Evolutionary conservation across 306 rosid genomes (phyloP).

Genomic region (Sindora glabra): DNA sequence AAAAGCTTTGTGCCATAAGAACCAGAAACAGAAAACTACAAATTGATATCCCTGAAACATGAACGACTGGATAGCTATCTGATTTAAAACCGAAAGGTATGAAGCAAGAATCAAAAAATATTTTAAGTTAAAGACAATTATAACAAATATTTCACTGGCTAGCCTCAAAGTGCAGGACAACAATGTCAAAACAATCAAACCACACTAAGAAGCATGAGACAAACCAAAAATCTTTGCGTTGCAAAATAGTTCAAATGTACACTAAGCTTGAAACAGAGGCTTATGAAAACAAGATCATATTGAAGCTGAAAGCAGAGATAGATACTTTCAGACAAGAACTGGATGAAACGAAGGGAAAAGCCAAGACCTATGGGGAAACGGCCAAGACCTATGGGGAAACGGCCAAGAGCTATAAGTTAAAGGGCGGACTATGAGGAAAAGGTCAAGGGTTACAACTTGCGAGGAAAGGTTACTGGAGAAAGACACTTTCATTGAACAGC

Average conservation of each 20-base stretch:
- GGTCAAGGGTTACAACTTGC: too few relatives aligned
- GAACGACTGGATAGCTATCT: too few relatives aligned
- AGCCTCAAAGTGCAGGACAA: neutral
- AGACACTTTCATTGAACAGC: slow-evolving; percentile 65
- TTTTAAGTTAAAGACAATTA: neutral
- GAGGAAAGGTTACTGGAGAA: slow-evolving; percentile 45
- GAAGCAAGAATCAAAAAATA: neutral
- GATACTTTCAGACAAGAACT: slow-evolving; percentile 54
- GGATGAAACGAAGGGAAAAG: slow-evolving; percentile 46
- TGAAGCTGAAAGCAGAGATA: slow-evolving; percentile 52
- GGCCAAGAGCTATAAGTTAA: too few relatives aligned
- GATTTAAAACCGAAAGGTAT: too few relatives aligned
- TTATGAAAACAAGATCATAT: slow-evolving; percentile 41
- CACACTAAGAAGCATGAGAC: neutral
- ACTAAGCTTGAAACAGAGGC: slow-evolving; percentile 67
- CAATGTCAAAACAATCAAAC: slow-evolving; percentile 2
- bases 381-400: too few relatives aligned
- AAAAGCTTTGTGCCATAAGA: too few relatives aligned
- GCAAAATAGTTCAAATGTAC: too few relatives aligned
- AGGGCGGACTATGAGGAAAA: too few relatives aligned
- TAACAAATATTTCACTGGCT: neutral
- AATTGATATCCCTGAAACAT: too few relatives aligned
- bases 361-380: too few relatives aligned
- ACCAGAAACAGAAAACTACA: too few relatives aligned
- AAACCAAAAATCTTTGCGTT: too few relatives aligned